Percentiles rank a stretch among this genome's conserved stretches.
These are phyloP conservation scores for Fomitopsis schrenkii DNA, from an alignment of 1,284 basidiomycete species.

Conservation along the genomic window DNA sequence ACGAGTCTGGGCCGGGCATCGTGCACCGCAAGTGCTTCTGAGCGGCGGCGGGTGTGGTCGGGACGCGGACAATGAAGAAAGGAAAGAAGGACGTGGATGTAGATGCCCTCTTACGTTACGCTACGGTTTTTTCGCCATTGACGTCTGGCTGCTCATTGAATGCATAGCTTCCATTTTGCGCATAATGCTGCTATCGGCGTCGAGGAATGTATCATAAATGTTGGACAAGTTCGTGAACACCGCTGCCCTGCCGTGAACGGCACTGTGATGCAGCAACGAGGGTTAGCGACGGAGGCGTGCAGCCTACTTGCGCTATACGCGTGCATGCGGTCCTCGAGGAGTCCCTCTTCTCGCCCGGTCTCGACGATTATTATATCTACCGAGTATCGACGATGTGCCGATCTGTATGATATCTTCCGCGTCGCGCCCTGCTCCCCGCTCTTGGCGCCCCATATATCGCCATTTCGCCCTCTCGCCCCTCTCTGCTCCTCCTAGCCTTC, in stretches of 20 bases:
- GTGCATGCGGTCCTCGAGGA: neutral
- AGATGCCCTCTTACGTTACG: constrained; percentile 27
- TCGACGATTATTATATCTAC: too few species aligned
- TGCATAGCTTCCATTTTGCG: constrained; percentile 9
- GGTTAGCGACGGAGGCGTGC: too few species aligned
- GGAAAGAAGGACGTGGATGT: constrained; percentile 22
- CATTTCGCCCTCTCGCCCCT: neutral
- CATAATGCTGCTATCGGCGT: neutral
- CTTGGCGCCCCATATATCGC: neutral
- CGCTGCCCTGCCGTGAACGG: too few species aligned
- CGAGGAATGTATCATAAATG: neutral
- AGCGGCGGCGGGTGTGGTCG: constrained; percentile 17
- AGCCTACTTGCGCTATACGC: too few species aligned
- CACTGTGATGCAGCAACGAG: neutral
- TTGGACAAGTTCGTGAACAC: neutral
- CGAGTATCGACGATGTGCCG: neutral
- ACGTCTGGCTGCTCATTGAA: constrained; percentile 13
- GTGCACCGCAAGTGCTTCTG: constrained; percentile 64
- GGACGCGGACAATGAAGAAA: constrained; percentile 24
- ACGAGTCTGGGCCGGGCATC: constrained; percentile 83
- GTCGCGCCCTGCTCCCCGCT: neutral
- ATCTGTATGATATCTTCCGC: neutral
- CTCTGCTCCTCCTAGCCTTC: neutral
- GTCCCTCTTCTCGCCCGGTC: neutral
- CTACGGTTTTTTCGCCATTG: constrained; percentile 17